Evolutionary conservation across 306 rosid genomes (phyloP).

Genomic region (Quercus agrifolia): DNA sequence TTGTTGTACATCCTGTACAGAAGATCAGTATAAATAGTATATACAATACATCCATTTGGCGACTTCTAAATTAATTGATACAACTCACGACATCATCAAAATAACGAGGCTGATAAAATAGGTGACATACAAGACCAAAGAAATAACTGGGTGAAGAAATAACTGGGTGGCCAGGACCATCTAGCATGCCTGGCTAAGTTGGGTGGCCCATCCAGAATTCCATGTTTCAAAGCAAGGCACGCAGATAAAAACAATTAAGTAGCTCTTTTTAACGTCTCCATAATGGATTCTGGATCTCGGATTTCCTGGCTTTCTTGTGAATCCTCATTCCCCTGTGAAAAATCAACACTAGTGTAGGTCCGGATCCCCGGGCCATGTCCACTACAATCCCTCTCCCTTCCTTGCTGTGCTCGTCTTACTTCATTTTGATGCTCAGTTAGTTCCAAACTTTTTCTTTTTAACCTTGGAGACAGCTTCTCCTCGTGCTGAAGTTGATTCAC

Average conservation of each 20-base stretch:
- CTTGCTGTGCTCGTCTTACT: conserved; percentile 77
- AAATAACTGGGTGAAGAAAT: not conserved
- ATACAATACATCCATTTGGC: not conserved
- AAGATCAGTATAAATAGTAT: not conserved
- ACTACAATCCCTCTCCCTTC: conserved; percentile 53
- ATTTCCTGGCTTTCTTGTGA: conserved; percentile 60
- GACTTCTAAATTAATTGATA: not conserved
- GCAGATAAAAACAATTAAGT: conserved; percentile 21
- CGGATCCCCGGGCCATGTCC: conserved; percentile 75
- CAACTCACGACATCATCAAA: not conserved
- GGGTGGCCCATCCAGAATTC: not conserved
- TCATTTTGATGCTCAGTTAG: conserved; percentile 67
- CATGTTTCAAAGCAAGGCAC: not conserved
- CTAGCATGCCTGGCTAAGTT: not conserved
- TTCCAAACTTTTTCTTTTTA: conserved; percentile 33
- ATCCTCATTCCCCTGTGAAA: conserved; percentile 62
- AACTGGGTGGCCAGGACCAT: not conserved
- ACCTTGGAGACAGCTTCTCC: conserved; percentile 21
- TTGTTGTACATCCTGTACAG: not conserved
- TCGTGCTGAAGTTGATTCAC: conserved; percentile 14
- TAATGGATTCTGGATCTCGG: conserved; percentile 49
- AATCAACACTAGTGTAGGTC: conserved; percentile 70
- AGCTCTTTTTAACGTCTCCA: conserved; percentile 43
- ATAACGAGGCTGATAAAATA: not conserved
- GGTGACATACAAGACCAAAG: no score